A percentile compares a stretch with the other conserved stretches of the same genome.
phyloP scores from a whole-genome alignment of 179 eudicot species.

The Silene vulgaris region DNA sequence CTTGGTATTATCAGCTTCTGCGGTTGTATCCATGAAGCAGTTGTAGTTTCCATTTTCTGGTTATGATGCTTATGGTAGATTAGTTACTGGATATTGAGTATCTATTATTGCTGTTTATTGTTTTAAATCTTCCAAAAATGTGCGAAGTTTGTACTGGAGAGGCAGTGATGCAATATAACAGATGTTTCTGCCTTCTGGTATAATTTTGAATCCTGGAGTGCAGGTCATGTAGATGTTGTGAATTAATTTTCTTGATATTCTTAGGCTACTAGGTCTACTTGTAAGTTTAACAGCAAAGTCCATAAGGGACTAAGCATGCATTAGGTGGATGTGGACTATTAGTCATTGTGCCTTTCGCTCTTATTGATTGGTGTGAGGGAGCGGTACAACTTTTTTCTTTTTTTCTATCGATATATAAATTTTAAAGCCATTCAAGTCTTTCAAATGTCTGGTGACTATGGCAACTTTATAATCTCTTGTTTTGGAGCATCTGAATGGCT shows the following conservation, averaged over 20 bases:
- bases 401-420: too few relatives aligned
- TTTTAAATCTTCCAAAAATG: neutral
- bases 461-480: too few relatives aligned
- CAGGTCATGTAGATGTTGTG: neutral
- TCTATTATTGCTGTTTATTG: neutral
- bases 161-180: neutral
- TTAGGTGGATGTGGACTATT: neutral
- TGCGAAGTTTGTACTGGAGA: neutral
- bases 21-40: neutral
- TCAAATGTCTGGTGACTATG: too few relatives aligned
- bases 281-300: conserved; percentile 4
- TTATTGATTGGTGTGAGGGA: neutral
- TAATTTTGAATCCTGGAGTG: neutral
- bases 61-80: neutral
- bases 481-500: too few relatives aligned
- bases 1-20: neutral
- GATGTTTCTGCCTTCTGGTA: neutral
- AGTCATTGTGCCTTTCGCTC: neutral
- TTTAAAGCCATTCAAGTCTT: too few relatives aligned
- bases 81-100: neutral
- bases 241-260: neutral
- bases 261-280: neutral
- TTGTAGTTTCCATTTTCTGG: neutral
- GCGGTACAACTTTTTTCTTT: too few relatives aligned
- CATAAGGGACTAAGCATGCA: neutral